Percentiles rank a stretch among this genome's conserved stretches.
Conservation (phyloP, 345 rosid species). For the Angophora floribunda region DNA sequence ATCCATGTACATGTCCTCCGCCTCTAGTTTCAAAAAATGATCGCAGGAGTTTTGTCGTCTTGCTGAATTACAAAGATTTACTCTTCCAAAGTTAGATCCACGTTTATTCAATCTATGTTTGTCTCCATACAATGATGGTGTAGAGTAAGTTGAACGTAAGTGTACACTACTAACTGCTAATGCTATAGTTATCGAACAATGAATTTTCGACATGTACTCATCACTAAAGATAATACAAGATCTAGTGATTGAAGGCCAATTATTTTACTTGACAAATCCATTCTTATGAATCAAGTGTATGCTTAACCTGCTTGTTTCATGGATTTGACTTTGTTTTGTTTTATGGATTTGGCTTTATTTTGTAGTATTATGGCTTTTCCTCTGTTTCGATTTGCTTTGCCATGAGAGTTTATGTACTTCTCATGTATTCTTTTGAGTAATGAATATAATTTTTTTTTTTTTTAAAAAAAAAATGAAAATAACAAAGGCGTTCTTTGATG, state of each 20-base stretch:
- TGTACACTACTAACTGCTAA: too few relatives aligned
- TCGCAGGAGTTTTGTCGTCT: too few relatives aligned
- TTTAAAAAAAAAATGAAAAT: too few relatives aligned
- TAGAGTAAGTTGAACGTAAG: not conserved
- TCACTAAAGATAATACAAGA: too few relatives aligned
- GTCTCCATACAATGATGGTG: not conserved
- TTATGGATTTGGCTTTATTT: not conserved
- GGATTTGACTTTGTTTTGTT: not conserved
- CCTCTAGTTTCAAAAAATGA: not conserved
- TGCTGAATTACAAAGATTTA: not conserved
- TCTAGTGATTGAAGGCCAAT: not conserved
- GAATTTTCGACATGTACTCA: too few relatives aligned
- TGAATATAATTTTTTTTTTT: too few relatives aligned
- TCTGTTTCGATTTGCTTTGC: not conserved
- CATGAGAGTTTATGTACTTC: not conserved
- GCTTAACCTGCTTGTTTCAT: not conserved
- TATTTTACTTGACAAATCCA: not conserved
- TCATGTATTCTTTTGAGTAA: not conserved
- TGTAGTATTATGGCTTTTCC: not conserved
- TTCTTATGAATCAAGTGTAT: not conserved
- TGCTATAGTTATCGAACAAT: too few relatives aligned
- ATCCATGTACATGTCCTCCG: not conserved
- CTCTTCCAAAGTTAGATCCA: not conserved
- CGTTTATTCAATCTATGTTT: not conserved
- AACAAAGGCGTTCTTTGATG: not conserved